Base-by-base conservation (phyloP, 2,329 filamentous ascomycete genomes). In the Aspergillus pseudoviridinutans region DNA sequence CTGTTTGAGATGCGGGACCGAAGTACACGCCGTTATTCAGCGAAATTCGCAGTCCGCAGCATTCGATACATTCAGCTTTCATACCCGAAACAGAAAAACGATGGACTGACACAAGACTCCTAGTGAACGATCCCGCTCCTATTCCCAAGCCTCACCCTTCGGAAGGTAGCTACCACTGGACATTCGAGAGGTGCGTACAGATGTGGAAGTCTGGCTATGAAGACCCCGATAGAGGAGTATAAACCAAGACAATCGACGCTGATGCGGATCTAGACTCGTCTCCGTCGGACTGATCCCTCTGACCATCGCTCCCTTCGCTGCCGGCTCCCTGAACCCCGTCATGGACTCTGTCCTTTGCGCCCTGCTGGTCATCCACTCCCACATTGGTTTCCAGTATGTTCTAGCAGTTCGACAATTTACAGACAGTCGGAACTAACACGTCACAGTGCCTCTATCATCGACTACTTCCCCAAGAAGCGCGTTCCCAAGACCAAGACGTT, bases 161-260 rank as follows among this genome's bases (percentile, higher is more conserved):
- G 56, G 91, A 99, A 79, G 94, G 94, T 68, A 95, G 90, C 77
- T 99, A 97, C 82, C 94, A 99, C 84, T 99, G 94, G 94, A 90
- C 89, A 59, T 96, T 96, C 71, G 94, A 99, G 83, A 82, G 86
- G 83, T 85, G 72, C 57, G 68, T 68, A 38, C 35, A 35, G 55
- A 35, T 14, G 50, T 28, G 35, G 29, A 27, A 9, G n/a, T 29
- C 20, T 14, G 28, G 47, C 22, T 12, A 25, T 3, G 17, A 10
- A 20, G 25, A 50, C 41, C 9, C 20, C 25, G 6, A 51, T 57
- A 41, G 54, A 41, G 32, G 27, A 12, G 7, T 24, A 52, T 28
- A 5, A 5, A 5, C 17, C 32, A 51, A 25, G 17, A 14, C 53
- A 28, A 28, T 20, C 10, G 29, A 17, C 28, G 47, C 58, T 64